Percentiles rank a stretch among this genome's conserved stretches.
These are phyloP conservation scores for Pichia eremophila DNA, from an alignment of 805 yeast species.

Conservation along the genomic window DNA sequence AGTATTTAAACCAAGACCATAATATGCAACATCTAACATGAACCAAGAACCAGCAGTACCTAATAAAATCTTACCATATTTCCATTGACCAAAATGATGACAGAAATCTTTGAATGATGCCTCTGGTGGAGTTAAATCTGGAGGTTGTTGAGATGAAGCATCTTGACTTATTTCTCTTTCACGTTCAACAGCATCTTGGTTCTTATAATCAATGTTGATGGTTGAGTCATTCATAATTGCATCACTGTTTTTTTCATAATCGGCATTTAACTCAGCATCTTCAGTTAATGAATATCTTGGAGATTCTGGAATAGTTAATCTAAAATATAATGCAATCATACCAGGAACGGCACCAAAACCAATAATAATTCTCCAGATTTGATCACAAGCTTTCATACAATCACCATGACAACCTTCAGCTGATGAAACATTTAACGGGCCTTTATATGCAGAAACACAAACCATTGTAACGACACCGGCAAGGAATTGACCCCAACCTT, in stretches of 20 bases:
- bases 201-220: conserved; percentile 31
- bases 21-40: conserved; percentile 81
- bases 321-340: conserved; percentile 71
- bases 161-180: conserved; percentile 31
- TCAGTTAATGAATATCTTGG: conserved; percentile 85
- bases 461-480: conserved; percentile 80
- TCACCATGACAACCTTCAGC: conserved; percentile 56
- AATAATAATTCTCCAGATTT: conserved; percentile 87
- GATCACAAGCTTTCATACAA: conserved; percentile 77
- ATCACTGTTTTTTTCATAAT: conserved; percentile 18
- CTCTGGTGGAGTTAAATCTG: conserved; percentile 22
- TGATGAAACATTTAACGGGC: conserved; percentile 41
- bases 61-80: conserved; percentile 67
- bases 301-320: conserved; percentile 91
- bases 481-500: conserved; percentile 89
- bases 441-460: conserved; percentile 69
- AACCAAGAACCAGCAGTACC: conserved; percentile 95
- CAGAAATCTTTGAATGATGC: conserved; percentile 42
- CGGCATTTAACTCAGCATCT: conserved; percentile 43
- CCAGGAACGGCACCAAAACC: conserved; percentile 93
- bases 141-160: background rate
- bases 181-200: conserved; percentile 6
- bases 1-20: conserved; percentile 80
- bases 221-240: background rate
- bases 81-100: conserved; percentile 76